Conservation (phyloP, 768 basidiomycete species). For the Hortiboletus campestris region DNA sequence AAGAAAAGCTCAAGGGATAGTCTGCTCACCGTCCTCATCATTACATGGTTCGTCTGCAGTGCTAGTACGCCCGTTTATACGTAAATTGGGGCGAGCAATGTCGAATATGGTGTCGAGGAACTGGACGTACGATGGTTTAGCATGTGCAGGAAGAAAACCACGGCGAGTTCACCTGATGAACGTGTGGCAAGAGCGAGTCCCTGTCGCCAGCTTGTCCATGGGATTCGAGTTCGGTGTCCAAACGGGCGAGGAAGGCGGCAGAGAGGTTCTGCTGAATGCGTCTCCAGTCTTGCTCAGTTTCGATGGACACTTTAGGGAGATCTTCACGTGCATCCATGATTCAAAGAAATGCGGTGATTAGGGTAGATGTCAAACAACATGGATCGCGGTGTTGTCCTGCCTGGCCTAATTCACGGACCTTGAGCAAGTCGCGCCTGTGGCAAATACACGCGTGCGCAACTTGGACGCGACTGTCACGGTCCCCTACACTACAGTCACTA, state of each 20-base stretch:
- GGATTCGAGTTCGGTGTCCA: conserved; percentile 47
- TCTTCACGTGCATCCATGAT: conserved; percentile 40
- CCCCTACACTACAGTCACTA: too few species aligned
- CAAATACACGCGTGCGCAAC: too few species aligned
- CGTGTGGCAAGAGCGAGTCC: conserved; percentile 47
- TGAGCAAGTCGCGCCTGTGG: too few species aligned
- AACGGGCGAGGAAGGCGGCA: conserved; percentile 40
- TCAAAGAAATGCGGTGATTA: neutral
- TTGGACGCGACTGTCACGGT: too few species aligned
- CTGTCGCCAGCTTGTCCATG: conserved; percentile 34
- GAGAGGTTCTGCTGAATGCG: conserved; percentile 52
- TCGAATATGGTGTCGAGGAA: conserved; percentile 56
- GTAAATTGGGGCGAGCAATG: conserved; percentile 67
- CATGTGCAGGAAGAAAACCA: neutral
- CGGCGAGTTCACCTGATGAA: conserved; percentile 43
- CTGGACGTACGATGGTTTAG: conserved; percentile 31
- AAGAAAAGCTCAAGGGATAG: neutral
- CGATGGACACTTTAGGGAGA: conserved; percentile 54
- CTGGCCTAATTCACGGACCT: too few species aligned
- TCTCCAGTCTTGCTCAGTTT: conserved; percentile 65
- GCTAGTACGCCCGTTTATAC: conserved; percentile 52
- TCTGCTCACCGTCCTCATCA: too few species aligned
- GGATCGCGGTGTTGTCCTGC: too few species aligned
- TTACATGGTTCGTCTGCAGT: too few species aligned
- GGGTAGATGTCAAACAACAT: neutral